Percentiles rank a stretch among this genome's conserved stretches.
These are phyloP conservation scores for Sporothrix schenckii DNA, from an alignment of 2,329 filamentous ascomycete species.

Conservation along the genomic window DNA sequence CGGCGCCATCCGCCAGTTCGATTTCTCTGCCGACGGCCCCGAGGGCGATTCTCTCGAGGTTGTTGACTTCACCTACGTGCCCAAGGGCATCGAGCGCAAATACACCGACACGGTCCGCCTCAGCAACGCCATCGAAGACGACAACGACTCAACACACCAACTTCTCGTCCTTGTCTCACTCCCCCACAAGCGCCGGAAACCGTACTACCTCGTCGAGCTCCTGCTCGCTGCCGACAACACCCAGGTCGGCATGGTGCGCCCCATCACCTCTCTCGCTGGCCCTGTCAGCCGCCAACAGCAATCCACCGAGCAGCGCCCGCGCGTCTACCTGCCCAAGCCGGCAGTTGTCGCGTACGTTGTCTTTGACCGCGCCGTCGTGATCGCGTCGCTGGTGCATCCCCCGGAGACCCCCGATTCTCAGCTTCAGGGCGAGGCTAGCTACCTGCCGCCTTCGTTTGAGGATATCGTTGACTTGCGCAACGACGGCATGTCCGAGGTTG, in stretches of 20 bases:
- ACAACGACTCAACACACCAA: conserved; percentile 58
- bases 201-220: conserved; percentile 77
- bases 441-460: conserved; percentile 72
- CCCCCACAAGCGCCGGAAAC: conserved; percentile 55
- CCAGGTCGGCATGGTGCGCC: conserved; percentile 67
- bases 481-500: conserved; percentile 64
- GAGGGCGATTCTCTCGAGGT: conserved; percentile 67
- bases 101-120: conserved; percentile 56
- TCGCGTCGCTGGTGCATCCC: conserved; percentile 71
- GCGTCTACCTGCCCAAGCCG: conserved; percentile 75
- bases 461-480: conserved; percentile 81
- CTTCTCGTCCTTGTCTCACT: conserved; percentile 65
- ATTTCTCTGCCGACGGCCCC: conserved; percentile 53
- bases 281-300: conserved; percentile 44
- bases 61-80: conserved; percentile 76
- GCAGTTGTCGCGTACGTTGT: conserved; percentile 79
- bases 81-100: conserved; percentile 55
- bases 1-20: conserved; percentile 60
- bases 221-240: conserved; percentile 57
- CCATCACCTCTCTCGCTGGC: conserved; percentile 66
- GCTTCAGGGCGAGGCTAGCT: conserved; percentile 64
- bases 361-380: conserved; percentile 75
- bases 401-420: conserved; percentile 76
- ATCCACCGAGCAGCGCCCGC: conserved; percentile 54
- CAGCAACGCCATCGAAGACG: conserved; percentile 53